Evolutionary conservation across 2,329 filamentous ascomycete genomes (phyloP).

Genomic region (Huntiella moniliformis): DNA sequence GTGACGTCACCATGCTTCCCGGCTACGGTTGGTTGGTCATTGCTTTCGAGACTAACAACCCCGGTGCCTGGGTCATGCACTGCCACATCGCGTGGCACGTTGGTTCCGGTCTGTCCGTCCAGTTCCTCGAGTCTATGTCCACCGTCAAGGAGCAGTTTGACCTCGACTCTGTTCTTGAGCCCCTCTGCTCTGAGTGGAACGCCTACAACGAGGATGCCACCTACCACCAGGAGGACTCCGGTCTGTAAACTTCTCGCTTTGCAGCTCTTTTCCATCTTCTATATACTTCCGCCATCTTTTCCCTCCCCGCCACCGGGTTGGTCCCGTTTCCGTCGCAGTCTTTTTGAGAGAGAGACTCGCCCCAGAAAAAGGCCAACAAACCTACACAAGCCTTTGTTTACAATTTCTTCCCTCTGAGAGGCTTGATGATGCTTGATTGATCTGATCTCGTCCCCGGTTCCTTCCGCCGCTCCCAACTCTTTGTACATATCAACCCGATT

Average conservation of each 20-base stretch:
- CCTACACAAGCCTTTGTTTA: neutral
- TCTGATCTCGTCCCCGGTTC: neutral
- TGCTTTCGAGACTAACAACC: conserved; percentile 30
- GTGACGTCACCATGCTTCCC: conserved; percentile 31
- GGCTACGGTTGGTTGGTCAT: conserved; percentile 27
- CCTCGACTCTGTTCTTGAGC: conserved; percentile 10
- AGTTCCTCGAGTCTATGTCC: conserved; percentile 23
- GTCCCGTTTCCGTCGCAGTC: neutral
- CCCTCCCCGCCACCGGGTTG: neutral
- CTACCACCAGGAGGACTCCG: conserved; percentile 13
- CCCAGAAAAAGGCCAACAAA: neutral
- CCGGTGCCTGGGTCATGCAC: conserved; percentile 34
- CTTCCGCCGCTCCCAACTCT: neutral
- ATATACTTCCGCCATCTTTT: neutral
- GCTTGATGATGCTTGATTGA: conserved; percentile 2
- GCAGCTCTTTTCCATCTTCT: neutral
- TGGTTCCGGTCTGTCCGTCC: conserved; percentile 31
- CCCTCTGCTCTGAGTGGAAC: conserved; percentile 11
- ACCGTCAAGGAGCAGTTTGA: conserved; percentile 11
- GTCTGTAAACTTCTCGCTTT: conserved; percentile 10
- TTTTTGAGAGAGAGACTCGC: conserved; percentile 8
- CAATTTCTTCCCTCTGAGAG: neutral
- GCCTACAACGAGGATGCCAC: conserved; percentile 11
- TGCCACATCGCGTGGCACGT: conserved; percentile 40
- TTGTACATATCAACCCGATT: conserved; percentile 5